These are phyloP conservation scores for Rubia yunnanensis DNA, from an alignment of 257 asterid genomes.

Conservation along the genomic window DNA sequence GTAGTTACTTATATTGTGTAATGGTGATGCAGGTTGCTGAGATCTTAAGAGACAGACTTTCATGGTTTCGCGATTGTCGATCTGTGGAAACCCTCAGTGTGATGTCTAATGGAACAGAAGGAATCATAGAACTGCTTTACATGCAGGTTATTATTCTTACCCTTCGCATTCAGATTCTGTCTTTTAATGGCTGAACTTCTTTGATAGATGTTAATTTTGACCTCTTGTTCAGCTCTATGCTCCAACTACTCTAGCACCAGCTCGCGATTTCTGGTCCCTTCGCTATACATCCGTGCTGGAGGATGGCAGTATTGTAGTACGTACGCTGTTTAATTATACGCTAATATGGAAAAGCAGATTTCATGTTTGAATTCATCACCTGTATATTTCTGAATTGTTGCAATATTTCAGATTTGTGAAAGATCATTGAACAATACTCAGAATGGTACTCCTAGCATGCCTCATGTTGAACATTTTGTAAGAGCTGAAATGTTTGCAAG, in stretches of 20 bases:
- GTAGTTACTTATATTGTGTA: too few relatives aligned
- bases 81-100: conserved; percentile 78
- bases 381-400: background rate
- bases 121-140: conserved; percentile 90
- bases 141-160: conserved; percentile 57
- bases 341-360: background rate
- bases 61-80: conserved; percentile 97
- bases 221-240: conserved; percentile 65
- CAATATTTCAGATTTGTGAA: conserved; percentile 63
- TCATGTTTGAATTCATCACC: background rate
- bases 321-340: conserved; percentile 1
- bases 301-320: conserved; percentile 97
- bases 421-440: conserved; percentile 92
- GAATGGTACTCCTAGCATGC: conserved; percentile 96
- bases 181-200: background rate
- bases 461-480: conserved; percentile 79
- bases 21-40: conserved; percentile 72
- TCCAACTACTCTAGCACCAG: conserved; percentile 83
- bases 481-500: conserved; percentile 90
- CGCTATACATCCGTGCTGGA: conserved; percentile 95
- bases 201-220: background rate
- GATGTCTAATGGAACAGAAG: conserved; percentile 82
- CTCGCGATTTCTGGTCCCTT: conserved; percentile 93
- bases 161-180: background rate
- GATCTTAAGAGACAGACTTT: conserved; percentile 86